Conservation (phyloP, 345 rosid genomes). For the Populus euphratica region DNA sequence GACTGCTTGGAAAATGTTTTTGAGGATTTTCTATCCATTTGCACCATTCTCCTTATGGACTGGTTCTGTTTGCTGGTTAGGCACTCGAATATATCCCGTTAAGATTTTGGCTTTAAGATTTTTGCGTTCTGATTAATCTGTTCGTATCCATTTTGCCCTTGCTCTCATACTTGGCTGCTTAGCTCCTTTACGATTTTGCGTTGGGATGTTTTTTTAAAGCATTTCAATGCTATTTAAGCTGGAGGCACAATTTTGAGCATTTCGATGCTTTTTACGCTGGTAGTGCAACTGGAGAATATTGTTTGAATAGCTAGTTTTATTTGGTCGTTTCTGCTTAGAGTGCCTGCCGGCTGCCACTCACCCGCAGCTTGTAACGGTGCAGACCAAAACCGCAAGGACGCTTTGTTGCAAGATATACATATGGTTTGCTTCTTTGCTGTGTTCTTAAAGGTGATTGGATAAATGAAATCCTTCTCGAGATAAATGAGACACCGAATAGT, state of each 20-base stretch:
- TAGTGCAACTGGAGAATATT: too few species aligned
- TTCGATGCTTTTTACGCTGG: too few species aligned
- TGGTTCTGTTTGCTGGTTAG: background rate
- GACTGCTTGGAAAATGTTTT: constrained; percentile 6
- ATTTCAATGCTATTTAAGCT: too few species aligned
- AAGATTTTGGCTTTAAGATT: background rate
- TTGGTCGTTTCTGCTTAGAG: background rate
- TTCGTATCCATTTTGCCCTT: too few species aligned
- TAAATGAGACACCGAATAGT: background rate
- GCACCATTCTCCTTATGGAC: background rate
- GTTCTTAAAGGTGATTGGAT: too few species aligned
- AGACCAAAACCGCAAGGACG: background rate
- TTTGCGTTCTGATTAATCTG: background rate
- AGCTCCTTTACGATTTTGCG: background rate
- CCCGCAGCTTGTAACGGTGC: too few species aligned
- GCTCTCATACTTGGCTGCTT: background rate
- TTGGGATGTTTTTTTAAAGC: too few species aligned
- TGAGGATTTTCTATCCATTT: constrained; percentile 3
- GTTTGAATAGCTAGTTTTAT: too few species aligned
- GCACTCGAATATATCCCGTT: background rate
- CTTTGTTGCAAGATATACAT: too few species aligned
- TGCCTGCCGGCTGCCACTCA: background rate
- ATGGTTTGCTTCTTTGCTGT: too few species aligned
- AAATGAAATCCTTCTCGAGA: background rate
- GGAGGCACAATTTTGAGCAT: too few species aligned